These are phyloP conservation scores for Centella asiatica DNA, from an alignment of 129 eudicot genomes.

Conservation along the genomic window DNA sequence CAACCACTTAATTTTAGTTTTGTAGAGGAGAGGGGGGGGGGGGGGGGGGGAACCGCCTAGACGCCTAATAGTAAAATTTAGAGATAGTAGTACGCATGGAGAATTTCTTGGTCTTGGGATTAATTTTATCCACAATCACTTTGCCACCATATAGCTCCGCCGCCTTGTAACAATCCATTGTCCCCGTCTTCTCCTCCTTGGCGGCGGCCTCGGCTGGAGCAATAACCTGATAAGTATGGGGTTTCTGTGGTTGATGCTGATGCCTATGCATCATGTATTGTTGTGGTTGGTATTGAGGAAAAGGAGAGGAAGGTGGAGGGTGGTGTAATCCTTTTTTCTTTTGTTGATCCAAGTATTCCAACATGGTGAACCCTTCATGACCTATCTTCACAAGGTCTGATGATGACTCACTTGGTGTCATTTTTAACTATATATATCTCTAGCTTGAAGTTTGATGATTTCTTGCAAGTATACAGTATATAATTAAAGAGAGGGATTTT, in stretches of 20 bases:
- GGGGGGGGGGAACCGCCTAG: no score
- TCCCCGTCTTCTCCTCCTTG: conserved; percentile 12
- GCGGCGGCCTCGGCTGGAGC: conserved; percentile 26
- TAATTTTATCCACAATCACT: conserved; percentile 32
- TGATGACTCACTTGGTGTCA: conserved; percentile 35
- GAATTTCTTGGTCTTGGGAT: no score
- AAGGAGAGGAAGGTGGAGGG: background rate
- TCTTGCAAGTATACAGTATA: no score
- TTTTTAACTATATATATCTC: no score
- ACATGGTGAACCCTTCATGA: conserved; percentile 19
- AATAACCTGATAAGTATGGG: conserved; percentile 20
- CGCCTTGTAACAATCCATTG: conserved; percentile 26
- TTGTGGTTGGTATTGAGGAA: conserved; percentile 5
- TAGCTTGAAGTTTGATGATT: no score
- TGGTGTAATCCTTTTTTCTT: conserved; percentile 10
- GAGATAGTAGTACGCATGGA: no score
- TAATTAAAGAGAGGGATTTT: background rate
- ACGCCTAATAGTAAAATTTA: no score
- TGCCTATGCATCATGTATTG: conserved; percentile 16
- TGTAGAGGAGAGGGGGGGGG: no score
- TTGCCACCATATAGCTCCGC: conserved; percentile 28
- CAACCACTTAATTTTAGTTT: no score
- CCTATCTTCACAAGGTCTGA: conserved; percentile 16
- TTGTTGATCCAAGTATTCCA: conserved; percentile 23
- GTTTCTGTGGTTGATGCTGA: conserved; percentile 23